Evolutionary conservation across 2,329 filamentous ascomycete genomes (phyloP).

Genomic region (Phaeosphaeria sp.): DNA sequence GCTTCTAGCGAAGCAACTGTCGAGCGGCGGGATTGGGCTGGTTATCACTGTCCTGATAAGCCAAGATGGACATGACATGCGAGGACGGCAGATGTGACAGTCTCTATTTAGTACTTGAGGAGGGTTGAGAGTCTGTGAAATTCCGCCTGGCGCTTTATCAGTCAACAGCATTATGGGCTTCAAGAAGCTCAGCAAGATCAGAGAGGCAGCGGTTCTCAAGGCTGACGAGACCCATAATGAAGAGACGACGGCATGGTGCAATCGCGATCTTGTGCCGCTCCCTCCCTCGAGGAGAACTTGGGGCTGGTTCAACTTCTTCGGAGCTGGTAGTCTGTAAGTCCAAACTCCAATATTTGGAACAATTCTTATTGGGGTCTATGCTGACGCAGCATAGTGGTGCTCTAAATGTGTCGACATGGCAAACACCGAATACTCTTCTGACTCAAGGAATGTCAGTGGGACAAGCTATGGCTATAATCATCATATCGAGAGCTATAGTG

Average conservation of each 20-base stretch:
- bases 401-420: background rate
- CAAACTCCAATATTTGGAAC: background rate
- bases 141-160: background rate
- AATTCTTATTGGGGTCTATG: background rate
- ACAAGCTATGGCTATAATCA: slow-evolving; percentile 9
- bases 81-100: background rate
- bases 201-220: slow-evolving; percentile 1
- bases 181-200: background rate
- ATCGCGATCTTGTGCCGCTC: slow-evolving; percentile 51
- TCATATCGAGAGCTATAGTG: background rate
- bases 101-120: background rate
- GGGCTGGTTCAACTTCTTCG: slow-evolving; percentile 13
- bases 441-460: slow-evolving; percentile 5
- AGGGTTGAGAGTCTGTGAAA: background rate
- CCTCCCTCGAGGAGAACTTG: slow-evolving; percentile 49
- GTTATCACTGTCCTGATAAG: background rate
- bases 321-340: background rate
- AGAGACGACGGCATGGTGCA: slow-evolving; percentile 27
- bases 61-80: background rate
- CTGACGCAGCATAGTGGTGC: background rate
- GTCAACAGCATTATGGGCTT: background rate
- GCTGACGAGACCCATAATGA: background rate
- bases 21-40: too few relatives aligned
- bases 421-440: background rate
- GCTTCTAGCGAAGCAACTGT: background rate